These are phyloP conservation scores for Aspergillus asperescens DNA, from an alignment of 495 filamentous ascomycete species.

Conservation along the genomic window DNA sequence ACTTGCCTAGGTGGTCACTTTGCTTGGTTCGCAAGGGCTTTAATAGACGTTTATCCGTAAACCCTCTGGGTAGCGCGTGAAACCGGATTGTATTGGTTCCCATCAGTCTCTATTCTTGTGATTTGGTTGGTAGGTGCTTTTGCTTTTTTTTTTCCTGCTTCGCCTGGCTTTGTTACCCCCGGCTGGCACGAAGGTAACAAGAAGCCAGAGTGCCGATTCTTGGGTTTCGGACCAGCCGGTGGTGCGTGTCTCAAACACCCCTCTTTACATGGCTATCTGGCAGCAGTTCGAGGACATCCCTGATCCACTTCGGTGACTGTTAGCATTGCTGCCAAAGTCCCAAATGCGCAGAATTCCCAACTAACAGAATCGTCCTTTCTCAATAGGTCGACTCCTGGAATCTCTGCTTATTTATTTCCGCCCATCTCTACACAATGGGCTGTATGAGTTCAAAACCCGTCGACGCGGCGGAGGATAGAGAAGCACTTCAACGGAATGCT, in stretches of 20 bases:
- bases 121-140: slow-evolving; percentile 2
- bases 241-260: neutral
- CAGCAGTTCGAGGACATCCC: slow-evolving; percentile 15
- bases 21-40: neutral
- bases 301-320: slow-evolving; percentile 24
- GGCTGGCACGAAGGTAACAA: neutral
- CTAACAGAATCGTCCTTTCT: neutral
- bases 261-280: neutral
- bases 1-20: neutral
- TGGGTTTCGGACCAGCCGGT: neutral
- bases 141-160: neutral
- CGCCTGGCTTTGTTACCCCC: neutral
- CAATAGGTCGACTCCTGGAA: neutral
- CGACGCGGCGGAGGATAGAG: slow-evolving; percentile 34
- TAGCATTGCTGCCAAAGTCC: neutral
- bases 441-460: slow-evolving; percentile 40
- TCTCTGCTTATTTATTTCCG: neutral
- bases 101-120: neutral
- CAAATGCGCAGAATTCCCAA: neutral
- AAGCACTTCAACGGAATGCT: slow-evolving; percentile 39
- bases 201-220: neutral
- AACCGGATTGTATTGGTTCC: neutral
- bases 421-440: slow-evolving; percentile 33
- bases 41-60: neutral
- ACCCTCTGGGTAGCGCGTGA: neutral